A percentile compares a stretch with the other conserved stretches of the same genome.
phyloP scores from a whole-genome alignment of 2,329 filamentous ascomycete species.

The Colletotrichum sp. region DNA sequence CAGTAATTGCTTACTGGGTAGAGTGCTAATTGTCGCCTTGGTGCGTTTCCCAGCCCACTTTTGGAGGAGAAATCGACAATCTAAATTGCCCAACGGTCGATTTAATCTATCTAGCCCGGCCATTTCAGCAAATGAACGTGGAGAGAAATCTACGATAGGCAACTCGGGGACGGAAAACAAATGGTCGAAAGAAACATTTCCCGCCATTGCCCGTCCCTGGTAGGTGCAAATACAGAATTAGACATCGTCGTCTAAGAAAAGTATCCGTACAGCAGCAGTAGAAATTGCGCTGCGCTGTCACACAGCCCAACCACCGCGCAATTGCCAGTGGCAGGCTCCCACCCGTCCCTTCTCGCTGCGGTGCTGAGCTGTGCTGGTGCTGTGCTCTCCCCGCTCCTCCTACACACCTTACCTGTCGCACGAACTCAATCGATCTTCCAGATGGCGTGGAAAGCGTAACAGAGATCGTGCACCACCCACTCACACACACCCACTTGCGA shows the following conservation, averaged over 20 bases:
- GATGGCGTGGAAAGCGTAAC: slow-evolving; percentile 14
- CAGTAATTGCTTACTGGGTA: not conserved
- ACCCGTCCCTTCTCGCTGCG: not conserved
- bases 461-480: not conserved
- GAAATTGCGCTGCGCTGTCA: not conserved
- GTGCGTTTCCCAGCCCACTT: slow-evolving; percentile 1
- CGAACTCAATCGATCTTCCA: slow-evolving; percentile 18
- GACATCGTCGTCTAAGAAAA: not conserved
- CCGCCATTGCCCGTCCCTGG: slow-evolving; percentile 5
- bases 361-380: not conserved
- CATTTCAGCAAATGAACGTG: not conserved
- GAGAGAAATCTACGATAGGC: slow-evolving; percentile 8
- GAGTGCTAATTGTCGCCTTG: not conserved
- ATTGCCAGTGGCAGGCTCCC: not conserved
- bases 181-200: not conserved
- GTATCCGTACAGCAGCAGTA: not conserved
- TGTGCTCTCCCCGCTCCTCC: not conserved
- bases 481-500: not conserved
- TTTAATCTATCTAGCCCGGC: slow-evolving; percentile 6
- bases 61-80: slow-evolving; percentile 6
- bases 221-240: not conserved
- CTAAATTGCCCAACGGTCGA: not conserved
- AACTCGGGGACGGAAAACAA: not conserved
- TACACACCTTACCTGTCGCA: not conserved
- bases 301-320: not conserved